These are phyloP conservation scores for Verticillium klebahnii DNA, from an alignment of 2,329 filamentous ascomycete genomes.

Conservation along the genomic window DNA sequence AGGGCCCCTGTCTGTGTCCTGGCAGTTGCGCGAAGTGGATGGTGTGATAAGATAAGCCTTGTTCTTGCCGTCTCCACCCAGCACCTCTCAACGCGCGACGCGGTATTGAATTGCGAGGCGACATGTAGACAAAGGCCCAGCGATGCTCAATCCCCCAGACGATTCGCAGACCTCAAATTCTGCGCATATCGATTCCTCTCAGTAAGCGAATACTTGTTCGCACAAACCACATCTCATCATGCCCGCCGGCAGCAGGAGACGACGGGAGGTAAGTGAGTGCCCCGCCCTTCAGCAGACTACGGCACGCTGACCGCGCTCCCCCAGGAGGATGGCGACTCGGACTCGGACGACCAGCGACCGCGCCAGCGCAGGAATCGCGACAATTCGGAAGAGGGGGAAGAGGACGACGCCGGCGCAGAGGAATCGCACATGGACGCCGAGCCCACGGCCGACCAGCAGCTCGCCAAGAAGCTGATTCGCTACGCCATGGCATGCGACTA, in stretches of 20 bases:
- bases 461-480: conserved; percentile 64
- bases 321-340: conserved; percentile 25
- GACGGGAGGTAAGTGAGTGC: conserved; percentile 22
- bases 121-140: background rate
- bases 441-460: conserved; percentile 40
- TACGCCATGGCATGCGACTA: conserved; percentile 65
- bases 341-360: conserved; percentile 23
- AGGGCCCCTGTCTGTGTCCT: too few relatives aligned
- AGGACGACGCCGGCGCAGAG: conserved; percentile 32
- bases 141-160: background rate
- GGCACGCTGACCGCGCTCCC: background rate
- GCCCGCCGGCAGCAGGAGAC: conserved; percentile 25
- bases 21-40: too few relatives aligned
- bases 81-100: conserved; percentile 2
- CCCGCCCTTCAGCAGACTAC: background rate
- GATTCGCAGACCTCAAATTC: background rate
- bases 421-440: conserved; percentile 32
- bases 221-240: conserved; percentile 14
- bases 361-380: conserved; percentile 24
- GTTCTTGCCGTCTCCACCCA: background rate
- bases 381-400: conserved; percentile 21
- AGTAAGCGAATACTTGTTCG: too few relatives aligned
- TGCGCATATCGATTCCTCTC: background rate
- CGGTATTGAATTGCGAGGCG: background rate
- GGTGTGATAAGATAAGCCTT: conserved; percentile 15